Conservation (phyloP, 2,329 filamentous ascomycete genomes). For the Didymella glomerata region DNA sequence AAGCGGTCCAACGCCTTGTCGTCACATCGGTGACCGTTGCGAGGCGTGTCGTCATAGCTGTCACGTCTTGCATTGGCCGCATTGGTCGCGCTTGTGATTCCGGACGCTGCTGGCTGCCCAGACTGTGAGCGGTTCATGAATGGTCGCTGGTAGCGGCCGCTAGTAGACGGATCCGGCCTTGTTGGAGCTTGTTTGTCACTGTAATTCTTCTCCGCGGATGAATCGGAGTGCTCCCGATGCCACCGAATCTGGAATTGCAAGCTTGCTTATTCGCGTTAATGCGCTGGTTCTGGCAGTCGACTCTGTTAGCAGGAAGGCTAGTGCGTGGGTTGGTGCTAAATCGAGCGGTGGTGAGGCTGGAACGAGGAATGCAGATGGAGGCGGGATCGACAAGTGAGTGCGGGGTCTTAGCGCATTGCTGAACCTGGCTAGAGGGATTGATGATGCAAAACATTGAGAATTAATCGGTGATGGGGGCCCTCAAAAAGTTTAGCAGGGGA, state of each 20-base stretch:
- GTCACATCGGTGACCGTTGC: constrained; percentile 6
- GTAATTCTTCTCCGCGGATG: constrained; percentile 20
- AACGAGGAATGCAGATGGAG: constrained; percentile 13
- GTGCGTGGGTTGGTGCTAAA: not conserved
- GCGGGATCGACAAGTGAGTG: constrained; percentile 9
- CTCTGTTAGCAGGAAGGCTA: not conserved
- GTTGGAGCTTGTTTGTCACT: constrained; percentile 19
- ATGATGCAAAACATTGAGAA: not conserved
- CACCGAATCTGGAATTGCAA: constrained; percentile 2
- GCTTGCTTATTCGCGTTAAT: not conserved
- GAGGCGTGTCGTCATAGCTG: constrained; percentile 13
- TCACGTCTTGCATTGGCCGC: constrained; percentile 6
- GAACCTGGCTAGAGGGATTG: not conserved
- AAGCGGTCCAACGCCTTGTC: constrained; percentile 8
- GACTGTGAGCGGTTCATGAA: constrained; percentile 4
- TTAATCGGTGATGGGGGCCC: not conserved
- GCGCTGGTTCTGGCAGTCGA: not conserved
- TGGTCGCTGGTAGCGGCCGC: constrained; percentile 18
- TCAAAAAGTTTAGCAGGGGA: not conserved
- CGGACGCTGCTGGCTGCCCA: not conserved
- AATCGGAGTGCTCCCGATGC: not conserved
- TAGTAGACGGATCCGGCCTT: constrained; percentile 12
- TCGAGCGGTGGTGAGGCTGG: constrained; percentile 7
- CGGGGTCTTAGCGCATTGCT: constrained; percentile 16
- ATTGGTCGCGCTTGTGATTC: constrained; percentile 1